Evolutionary conservation across 768 basidiomycete genomes (phyloP), one percentile per base, ranked within the genome.

Genomic region (Gymnopilus junonius): DNA sequence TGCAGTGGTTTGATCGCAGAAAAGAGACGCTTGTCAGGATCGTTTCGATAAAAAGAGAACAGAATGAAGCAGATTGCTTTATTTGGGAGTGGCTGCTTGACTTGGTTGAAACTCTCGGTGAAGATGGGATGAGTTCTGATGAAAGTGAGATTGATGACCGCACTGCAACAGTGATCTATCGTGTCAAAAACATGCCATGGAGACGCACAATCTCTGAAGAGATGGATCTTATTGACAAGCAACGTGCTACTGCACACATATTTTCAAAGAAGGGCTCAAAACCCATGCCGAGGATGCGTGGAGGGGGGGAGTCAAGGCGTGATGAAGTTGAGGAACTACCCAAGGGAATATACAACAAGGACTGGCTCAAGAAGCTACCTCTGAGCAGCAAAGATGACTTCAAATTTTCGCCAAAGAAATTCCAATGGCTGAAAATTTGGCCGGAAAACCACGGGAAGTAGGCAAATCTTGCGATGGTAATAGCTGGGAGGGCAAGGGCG

Each of bases 101-200:
- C 27, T 29, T 64, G 42, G 27, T 66, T 31, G 43, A 46, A 20
- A 21, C 32, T n/a, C 58, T 66, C 32, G 65, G 65, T 3, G 58
- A 66, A 55, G 62, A 55, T 21, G 65, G 65, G 4, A 63, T 59
- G 62, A 66, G 65, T 42, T 66, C 65, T 21, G 65, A 66, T 35
- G 62, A 66, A 55, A 66, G 65, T 11, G 57, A 59, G 8, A 57
- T 58, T 34, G 65, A 63, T 27, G 58, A n/a, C 56, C 23, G 48
- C 45, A 21, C 56, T 42, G 15, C 2, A 31, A 8, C n/a, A 8
- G 31, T 25, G 29, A 42, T 66, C 2, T 66, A 58, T 37, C 37
- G 39, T 11, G 62, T 66, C 15, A 58, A 58, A 21, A 54, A n/a
- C n/a, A 35, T 66, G 57, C 61, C 56, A 37, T 66, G 65, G 65